Evolutionary conservation across 805 yeast genomes (phyloP).

Genomic region (Alloascoidea hylecoeti): DNA sequence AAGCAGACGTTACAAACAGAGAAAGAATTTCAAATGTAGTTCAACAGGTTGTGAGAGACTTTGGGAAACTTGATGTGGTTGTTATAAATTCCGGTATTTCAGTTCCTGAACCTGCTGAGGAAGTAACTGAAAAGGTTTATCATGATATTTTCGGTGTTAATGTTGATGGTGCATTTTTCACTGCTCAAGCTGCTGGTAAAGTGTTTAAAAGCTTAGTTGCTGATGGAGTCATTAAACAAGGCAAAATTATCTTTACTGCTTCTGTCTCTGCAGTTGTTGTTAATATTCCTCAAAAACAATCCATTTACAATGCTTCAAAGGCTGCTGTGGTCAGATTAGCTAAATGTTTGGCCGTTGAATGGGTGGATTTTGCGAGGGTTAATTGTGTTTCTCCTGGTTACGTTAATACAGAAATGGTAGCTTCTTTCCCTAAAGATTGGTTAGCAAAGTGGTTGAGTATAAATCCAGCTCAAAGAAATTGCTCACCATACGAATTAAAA

Average conservation of each 20-base stretch:
- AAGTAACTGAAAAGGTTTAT: neutral
- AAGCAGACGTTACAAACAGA: neutral
- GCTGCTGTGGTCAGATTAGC: constrained; percentile 39
- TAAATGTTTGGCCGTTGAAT: constrained; percentile 35
- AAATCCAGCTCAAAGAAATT: constrained; percentile 38
- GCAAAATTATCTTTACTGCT: constrained; percentile 26
- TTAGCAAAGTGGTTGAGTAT: constrained; percentile 32
- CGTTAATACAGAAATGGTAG: constrained; percentile 35
- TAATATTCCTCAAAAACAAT: constrained; percentile 38
- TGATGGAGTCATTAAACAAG: constrained; percentile 12
- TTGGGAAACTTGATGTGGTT: constrained; percentile 8
- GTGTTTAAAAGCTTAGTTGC: constrained; percentile 50
- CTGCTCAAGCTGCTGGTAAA: constrained; percentile 62
- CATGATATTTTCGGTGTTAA: neutral
- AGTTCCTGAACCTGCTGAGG: neutral
- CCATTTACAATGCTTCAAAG: constrained; percentile 38
- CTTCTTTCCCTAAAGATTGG: constrained; percentile 30
- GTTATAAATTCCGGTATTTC: constrained; percentile 9
- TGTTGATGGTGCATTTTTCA: constrained; percentile 54
- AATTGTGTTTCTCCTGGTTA: constrained; percentile 37
- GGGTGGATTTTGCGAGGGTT: constrained; percentile 38
- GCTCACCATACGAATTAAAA: constrained; percentile 36
- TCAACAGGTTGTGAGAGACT: constrained; percentile 1
- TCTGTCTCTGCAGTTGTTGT: constrained; percentile 39
- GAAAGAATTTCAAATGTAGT: neutral